Conservation (phyloP, 129 eudicot genomes). For the Scalesia atractyloides region DNA sequence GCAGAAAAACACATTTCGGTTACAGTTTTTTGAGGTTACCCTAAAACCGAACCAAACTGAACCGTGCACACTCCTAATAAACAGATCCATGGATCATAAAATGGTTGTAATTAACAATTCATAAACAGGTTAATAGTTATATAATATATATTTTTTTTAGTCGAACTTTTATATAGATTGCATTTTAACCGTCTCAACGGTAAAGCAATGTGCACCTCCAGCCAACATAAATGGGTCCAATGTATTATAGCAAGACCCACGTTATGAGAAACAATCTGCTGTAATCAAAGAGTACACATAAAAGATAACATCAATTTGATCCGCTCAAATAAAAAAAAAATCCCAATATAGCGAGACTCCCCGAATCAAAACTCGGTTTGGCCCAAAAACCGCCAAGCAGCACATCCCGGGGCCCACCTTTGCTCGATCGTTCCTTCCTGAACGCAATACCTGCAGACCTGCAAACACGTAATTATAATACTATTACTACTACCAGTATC, state of each 20-base stretch:
- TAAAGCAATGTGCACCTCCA: too few relatives aligned
- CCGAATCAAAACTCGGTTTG: constrained; percentile 25
- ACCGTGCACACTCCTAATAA: too few relatives aligned
- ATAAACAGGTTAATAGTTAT: too few relatives aligned
- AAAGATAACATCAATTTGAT: neutral
- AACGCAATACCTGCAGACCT: constrained; percentile 75
- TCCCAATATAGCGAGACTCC: constrained; percentile 13
- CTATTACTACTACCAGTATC: constrained; percentile 51
- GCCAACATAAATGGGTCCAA: constrained; percentile 10
- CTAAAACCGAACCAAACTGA: too few relatives aligned
- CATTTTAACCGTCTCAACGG: too few relatives aligned
- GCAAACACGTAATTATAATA: constrained; percentile 75
- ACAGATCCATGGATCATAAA: too few relatives aligned
- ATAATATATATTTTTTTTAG: too few relatives aligned
- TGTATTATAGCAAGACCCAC: neutral
- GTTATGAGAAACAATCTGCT: constrained; percentile 10
- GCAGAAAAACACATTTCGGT: too few relatives aligned
- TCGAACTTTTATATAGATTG: too few relatives aligned
- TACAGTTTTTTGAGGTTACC: too few relatives aligned
- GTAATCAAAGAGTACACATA: constrained; percentile 14
- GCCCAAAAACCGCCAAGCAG: constrained; percentile 38
- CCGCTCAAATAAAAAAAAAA: constrained; percentile 29
- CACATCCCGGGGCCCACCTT: constrained; percentile 40
- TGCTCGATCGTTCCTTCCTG: constrained; percentile 43
- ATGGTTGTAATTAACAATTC: too few relatives aligned